Percentiles rank a stretch among this genome's conserved stretches.
These are phyloP conservation scores for Camillea tinctor DNA, from an alignment of 2,329 filamentous ascomycete genomes.

Conservation along the genomic window DNA sequence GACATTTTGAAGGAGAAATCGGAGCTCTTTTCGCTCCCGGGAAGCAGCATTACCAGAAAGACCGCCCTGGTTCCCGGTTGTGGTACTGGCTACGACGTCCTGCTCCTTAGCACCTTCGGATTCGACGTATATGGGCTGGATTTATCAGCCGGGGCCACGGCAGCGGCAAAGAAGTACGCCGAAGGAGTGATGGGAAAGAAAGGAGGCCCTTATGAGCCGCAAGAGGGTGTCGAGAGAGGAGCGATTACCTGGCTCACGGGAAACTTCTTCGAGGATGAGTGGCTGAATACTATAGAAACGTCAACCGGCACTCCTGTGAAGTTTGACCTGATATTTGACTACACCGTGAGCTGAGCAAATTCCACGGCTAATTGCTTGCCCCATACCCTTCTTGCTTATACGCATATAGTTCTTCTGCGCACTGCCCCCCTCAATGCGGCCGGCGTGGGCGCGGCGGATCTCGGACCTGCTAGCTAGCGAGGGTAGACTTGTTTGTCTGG, in stretches of 20 bases:
- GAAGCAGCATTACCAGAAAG: slow-evolving; percentile 32
- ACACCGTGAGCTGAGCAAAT: slow-evolving; percentile 48
- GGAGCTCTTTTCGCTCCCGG: slow-evolving; percentile 39
- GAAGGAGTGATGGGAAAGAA: slow-evolving; percentile 38
- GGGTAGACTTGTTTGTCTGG: slow-evolving; percentile 63
- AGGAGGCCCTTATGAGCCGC: slow-evolving; percentile 40
- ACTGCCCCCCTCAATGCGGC: slow-evolving; percentile 51
- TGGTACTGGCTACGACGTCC: slow-evolving; percentile 77
- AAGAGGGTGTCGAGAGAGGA: slow-evolving; percentile 46
- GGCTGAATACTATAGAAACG: slow-evolving; percentile 44
- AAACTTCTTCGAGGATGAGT: slow-evolving; percentile 66
- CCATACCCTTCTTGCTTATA: neutral
- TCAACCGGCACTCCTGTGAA: slow-evolving; percentile 37
- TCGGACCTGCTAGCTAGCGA: slow-evolving; percentile 45
- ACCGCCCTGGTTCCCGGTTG: slow-evolving; percentile 77
- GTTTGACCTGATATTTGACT: slow-evolving; percentile 68
- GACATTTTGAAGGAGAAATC: slow-evolving; percentile 48
- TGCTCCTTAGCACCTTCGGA: slow-evolving; percentile 70
- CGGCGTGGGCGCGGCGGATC: slow-evolving; percentile 54
- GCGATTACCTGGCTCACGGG: slow-evolving; percentile 55
- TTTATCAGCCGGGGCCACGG: slow-evolving; percentile 49
- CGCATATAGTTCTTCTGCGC: slow-evolving; percentile 58
- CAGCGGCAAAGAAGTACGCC: slow-evolving; percentile 46
- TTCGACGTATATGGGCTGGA: slow-evolving; percentile 79
- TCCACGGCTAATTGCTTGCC: neutral